phyloP scores from a whole-genome alignment of 768 basidiomycete genomes.

The Paxillus involutus region DNA sequence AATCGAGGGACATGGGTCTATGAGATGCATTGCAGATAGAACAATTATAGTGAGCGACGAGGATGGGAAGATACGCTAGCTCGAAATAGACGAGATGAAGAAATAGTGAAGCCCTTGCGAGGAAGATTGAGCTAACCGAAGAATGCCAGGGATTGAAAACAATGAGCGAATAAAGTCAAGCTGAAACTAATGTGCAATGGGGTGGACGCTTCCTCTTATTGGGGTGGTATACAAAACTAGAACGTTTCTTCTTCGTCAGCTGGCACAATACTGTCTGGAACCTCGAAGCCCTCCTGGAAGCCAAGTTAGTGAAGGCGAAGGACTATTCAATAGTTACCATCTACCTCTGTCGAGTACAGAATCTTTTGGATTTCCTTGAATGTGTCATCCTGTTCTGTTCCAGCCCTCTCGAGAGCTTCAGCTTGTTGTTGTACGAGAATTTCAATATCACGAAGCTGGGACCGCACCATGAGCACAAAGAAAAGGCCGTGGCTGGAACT shows the following conservation, averaged over 20 bases:
- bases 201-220: conserved; percentile 7
- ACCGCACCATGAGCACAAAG: conserved; percentile 1
- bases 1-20: conserved; percentile 6
- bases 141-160: conserved; percentile 12
- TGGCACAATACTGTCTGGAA: conserved; percentile 59
- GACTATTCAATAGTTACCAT: conserved; percentile 18
- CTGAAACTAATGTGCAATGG: conserved; percentile 8
- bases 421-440: conserved; percentile 83
- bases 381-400: conserved; percentile 57
- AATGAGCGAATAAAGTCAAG: conserved; percentile 17
- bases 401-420: conserved; percentile 58
- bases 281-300: conserved; percentile 87
- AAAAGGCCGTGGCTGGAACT: conserved; percentile 3
- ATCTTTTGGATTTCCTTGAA: conserved; percentile 87
- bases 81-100: conserved; percentile 8
- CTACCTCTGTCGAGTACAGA: conserved; percentile 91
- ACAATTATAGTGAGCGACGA: conserved; percentile 23
- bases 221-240: conserved; percentile 31
- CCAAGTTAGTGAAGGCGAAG: conserved; percentile 8
- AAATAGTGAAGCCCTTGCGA: conserved; percentile 3
- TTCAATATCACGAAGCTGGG: conserved; percentile 94
- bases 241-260: conserved; percentile 85
- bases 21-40: conserved; percentile 29
- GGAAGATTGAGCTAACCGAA: neutral
- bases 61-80: conserved; percentile 21